phyloP scores from a whole-genome alignment of 768 basidiomycete genomes.

The Mycena epipterygia region DNA sequence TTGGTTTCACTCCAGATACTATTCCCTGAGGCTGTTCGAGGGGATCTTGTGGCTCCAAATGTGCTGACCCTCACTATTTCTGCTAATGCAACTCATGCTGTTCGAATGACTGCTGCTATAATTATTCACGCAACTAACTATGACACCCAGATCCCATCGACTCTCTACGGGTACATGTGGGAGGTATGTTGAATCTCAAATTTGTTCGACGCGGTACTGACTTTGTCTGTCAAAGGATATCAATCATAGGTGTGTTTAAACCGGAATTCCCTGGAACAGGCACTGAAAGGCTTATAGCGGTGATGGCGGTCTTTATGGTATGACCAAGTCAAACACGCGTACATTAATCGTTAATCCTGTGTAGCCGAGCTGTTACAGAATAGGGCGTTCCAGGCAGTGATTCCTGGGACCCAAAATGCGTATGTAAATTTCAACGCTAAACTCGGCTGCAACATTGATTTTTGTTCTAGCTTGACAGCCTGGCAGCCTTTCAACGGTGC shows the following conservation, averaged over 20 bases:
- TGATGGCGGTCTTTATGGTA: constrained; percentile 58
- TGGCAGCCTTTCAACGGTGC: constrained; percentile 61
- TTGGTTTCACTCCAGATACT: background rate
- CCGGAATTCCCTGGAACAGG: background rate
- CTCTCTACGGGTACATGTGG: constrained; percentile 53
- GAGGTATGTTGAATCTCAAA: constrained; percentile 45
- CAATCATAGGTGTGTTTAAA: constrained; percentile 44
- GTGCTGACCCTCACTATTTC: constrained; percentile 45
- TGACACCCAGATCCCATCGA: constrained; percentile 40
- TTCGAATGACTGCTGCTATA: background rate
- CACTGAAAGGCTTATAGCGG: constrained; percentile 39
- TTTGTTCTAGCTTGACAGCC: constrained; percentile 47
- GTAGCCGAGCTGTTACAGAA: constrained; percentile 63
- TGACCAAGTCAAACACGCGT: background rate
- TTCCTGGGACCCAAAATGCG: constrained; percentile 60
- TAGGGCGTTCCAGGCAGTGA: constrained; percentile 70
- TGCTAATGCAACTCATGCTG: constrained; percentile 42
- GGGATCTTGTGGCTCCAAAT: constrained; percentile 44
- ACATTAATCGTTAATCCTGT: background rate
- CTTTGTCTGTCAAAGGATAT: constrained; percentile 41
- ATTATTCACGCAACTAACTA: background rate
- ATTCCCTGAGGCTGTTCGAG: background rate
- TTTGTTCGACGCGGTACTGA: no score
- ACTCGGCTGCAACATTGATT: background rate
- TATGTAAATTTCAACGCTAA: constrained; percentile 13